Evolutionary conservation across 306 rosid species (phyloP), one percentile per base, ranked within the genome.

Genomic region (Rosa chinensis): DNA sequence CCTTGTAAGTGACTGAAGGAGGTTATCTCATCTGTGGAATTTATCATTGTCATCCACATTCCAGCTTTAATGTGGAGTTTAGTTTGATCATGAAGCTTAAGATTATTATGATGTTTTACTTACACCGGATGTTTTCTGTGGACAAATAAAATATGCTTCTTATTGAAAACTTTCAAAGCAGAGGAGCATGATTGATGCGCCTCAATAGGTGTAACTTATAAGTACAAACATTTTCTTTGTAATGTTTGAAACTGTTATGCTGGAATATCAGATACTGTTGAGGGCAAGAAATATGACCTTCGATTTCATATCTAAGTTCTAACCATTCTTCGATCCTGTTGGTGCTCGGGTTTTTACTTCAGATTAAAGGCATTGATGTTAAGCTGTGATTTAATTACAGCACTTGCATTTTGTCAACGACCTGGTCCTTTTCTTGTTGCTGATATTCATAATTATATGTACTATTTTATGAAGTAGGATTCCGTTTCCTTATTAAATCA

Each of bases 1-100:
- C 78, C 66, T 62, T 50, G 61, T 78, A 32, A 62, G 80, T 68
- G 35, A 81, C 50, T 8, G 8, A 73, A 49, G 76, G 32, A 70
- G 52, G 5, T 58, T 74, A 73, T 43, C 39, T 80, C 42, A 58
- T 63, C 35, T 53, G 40, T 71, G 59, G 66, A 62, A 52, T 78
- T 74, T 58, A 23, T 48, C 3, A 32, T 40, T 20, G 11, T 39
- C 20, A 10, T 68, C 28, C 3, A 28, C 8, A 5, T 53, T 73
- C 50, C 14, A 37, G 37, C 49, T 63, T 63, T 76, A 50, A 44
- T 47, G 35, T 35, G 14, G 1, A 16, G 21, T 28, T 62, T 16
- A 17, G 16, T 76, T 76, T 5, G 40, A 20, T 11, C n/a, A 4
- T 62, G 37, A 63, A 44, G 72, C 35, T 25, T 20, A 5, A 76